These are phyloP conservation scores for Neurospora sp. DNA, from an alignment of 495 filamentous ascomycete species.

Conservation along the genomic window DNA sequence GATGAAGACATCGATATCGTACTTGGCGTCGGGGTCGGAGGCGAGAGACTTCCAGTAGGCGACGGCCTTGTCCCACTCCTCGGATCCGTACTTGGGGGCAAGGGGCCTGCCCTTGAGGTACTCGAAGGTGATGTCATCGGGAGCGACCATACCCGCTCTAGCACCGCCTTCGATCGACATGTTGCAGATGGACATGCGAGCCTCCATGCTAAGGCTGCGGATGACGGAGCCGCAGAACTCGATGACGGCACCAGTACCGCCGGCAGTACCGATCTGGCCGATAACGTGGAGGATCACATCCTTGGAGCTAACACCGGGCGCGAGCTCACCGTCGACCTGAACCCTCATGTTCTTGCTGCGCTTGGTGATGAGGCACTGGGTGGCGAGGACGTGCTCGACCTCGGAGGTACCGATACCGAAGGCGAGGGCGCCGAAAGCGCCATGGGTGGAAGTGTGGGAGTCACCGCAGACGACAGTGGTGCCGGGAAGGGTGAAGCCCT, in stretches of 20 bases:
- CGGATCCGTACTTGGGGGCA: slow-evolving; percentile 69
- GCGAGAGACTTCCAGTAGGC: slow-evolving; percentile 82
- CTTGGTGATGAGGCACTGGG: slow-evolving; percentile 87
- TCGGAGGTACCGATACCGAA: slow-evolving; percentile 98
- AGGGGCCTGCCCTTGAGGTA: slow-evolving; percentile 87
- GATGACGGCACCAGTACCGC: slow-evolving; percentile 88
- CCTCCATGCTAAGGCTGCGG: slow-evolving; percentile 83
- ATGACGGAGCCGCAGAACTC: slow-evolving; percentile 96
- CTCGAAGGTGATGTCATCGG: slow-evolving; percentile 86
- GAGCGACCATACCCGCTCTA: slow-evolving; percentile 91
- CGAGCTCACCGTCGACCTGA: slow-evolving; percentile 82
- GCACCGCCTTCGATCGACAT: slow-evolving; percentile 99
- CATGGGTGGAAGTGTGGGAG: slow-evolving; percentile 95
- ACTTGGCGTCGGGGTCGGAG: slow-evolving; percentile 77
- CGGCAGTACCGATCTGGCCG: slow-evolving; percentile 88
- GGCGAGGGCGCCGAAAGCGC: slow-evolving; percentile 88
- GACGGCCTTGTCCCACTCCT: slow-evolving; percentile 83
- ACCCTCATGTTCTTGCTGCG: slow-evolving; percentile 98
- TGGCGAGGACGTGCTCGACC: slow-evolving; percentile 96
- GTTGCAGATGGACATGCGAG: slow-evolving; percentile 98
- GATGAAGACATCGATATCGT: slow-evolving; percentile 77
- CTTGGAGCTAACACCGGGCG: slow-evolving; percentile 91
- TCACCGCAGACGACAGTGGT: slow-evolving; percentile 97
- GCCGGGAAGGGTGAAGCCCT: slow-evolving; percentile 95
- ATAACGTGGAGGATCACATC: slow-evolving; percentile 93